These are phyloP conservation scores for cucumber (Cucumis sativus) DNA, from an alignment of 306 rosid species.

Conservation along the genomic window Cucumber_9930_V3 NC_026657.2:34813501-34814000, in stretches of 20 bases:
- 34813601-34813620: too few relatives aligned
- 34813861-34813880: not conserved
- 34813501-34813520: too few relatives aligned
- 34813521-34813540: too few relatives aligned
- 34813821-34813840: not conserved
- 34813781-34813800: not conserved
- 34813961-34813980: constrained; percentile 57
- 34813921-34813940: constrained; percentile 55
- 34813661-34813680: too few relatives aligned
- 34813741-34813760: not conserved
- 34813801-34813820: not conserved
- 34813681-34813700: too few relatives aligned
- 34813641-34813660: too few relatives aligned
- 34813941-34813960: constrained; percentile 48
- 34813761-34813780: not conserved
- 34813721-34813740: too few relatives aligned
- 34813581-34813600: too few relatives aligned
- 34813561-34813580: too few relatives aligned
- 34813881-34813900: not conserved
- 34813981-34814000: constrained; percentile 83
- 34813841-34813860: not conserved
- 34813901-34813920: constrained; percentile 53
- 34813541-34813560: too few relatives aligned
- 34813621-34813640: too few relatives aligned
- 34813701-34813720: too few relatives aligned